Percentiles rank a stretch among this genome's conserved stretches.
Evolutionary conservation across 2,329 filamentous ascomycete genomes (phyloP).

Genomic region (Biscogniauxia marginata): DNA sequence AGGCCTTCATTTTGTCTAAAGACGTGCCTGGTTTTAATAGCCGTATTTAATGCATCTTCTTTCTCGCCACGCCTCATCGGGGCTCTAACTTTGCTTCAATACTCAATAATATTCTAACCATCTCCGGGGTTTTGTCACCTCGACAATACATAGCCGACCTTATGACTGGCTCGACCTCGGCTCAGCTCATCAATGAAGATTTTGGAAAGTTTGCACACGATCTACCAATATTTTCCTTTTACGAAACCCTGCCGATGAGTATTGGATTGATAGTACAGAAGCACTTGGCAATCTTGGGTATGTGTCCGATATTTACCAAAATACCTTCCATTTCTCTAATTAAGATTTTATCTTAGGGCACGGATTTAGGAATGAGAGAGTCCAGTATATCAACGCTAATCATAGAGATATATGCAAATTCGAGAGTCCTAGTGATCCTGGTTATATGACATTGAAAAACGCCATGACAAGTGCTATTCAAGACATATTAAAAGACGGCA

Average conservation of each 20-base stretch:
- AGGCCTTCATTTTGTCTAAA: slow-evolving; percentile 21
- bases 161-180: slow-evolving; percentile 20
- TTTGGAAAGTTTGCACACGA: slow-evolving; percentile 28
- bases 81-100: slow-evolving; percentile 31
- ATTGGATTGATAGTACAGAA: slow-evolving; percentile 33
- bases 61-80: slow-evolving; percentile 37
- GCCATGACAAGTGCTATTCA: slow-evolving; percentile 18
- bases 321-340: background rate
- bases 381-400: slow-evolving; percentile 28
- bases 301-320: background rate
- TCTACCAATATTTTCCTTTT: slow-evolving; percentile 35
- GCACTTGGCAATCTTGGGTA: slow-evolving; percentile 33
- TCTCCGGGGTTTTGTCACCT: slow-evolving; percentile 16
- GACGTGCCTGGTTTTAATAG: slow-evolving; percentile 13
- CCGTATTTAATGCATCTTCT: slow-evolving; percentile 32
- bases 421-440: slow-evolving; percentile 24
- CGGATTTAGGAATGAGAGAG: slow-evolving; percentile 24
- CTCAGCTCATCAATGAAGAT: slow-evolving; percentile 34
- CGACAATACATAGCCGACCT: slow-evolving; percentile 28
- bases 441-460: slow-evolving; percentile 28
- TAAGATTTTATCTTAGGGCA: slow-evolving; percentile 2
- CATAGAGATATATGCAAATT: slow-evolving; percentile 36
- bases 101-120: slow-evolving; percentile 26
- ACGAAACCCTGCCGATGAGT: slow-evolving; percentile 31
- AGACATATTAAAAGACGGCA: slow-evolving; percentile 19